Conservation (phyloP, 805 yeast species). For the Candida sithepensis region DNA sequence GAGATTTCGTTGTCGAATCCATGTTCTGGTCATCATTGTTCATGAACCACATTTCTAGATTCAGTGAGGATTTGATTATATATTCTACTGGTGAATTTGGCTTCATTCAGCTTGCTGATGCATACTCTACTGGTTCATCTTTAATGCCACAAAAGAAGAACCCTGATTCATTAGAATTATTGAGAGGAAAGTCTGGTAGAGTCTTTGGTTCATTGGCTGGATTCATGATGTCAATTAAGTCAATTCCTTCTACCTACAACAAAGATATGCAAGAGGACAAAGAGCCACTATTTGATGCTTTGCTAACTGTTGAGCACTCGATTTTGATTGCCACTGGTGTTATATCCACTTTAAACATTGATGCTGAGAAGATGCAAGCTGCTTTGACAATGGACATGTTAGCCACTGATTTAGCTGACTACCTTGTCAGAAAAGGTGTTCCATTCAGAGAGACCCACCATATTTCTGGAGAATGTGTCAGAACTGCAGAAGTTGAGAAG, state of each 20-base stretch:
- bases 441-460: slow-evolving; percentile 99
- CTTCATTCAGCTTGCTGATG: slow-evolving; percentile 89
- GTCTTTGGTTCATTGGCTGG: slow-evolving; percentile 95
- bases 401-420: slow-evolving; percentile 98
- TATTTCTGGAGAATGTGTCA: slow-evolving; percentile 96
- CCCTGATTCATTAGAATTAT: slow-evolving; percentile 91
- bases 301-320: slow-evolving; percentile 91
- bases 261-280: slow-evolving; percentile 99
- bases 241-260: slow-evolving; percentile 97
- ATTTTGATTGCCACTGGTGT: slow-evolving; percentile 95
- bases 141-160: slow-evolving; percentile 99
- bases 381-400: slow-evolving; percentile 98
- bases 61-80: slow-evolving; percentile 90
- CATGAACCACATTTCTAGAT: slow-evolving; percentile 93
- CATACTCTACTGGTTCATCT: slow-evolving; percentile 97
- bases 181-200: slow-evolving; percentile 97
- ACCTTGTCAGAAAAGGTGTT: slow-evolving; percentile 94
- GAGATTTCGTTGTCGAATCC: slow-evolving; percentile 95
- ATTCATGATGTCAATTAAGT: slow-evolving; percentile 91
- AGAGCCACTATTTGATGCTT: slow-evolving; percentile 93
- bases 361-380: slow-evolving; percentile 71
- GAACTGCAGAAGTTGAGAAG: slow-evolving; percentile 75
- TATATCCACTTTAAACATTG: slow-evolving; percentile 75
- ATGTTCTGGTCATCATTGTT: slow-evolving; percentile 93
- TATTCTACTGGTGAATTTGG: slow-evolving; percentile 98